A percentile compares a stretch with the other conserved stretches of the same genome.
Evolutionary conservation across 352 stramenopile genomes (phyloP).

Genomic region (Phytopythium mirpurense): DNA sequence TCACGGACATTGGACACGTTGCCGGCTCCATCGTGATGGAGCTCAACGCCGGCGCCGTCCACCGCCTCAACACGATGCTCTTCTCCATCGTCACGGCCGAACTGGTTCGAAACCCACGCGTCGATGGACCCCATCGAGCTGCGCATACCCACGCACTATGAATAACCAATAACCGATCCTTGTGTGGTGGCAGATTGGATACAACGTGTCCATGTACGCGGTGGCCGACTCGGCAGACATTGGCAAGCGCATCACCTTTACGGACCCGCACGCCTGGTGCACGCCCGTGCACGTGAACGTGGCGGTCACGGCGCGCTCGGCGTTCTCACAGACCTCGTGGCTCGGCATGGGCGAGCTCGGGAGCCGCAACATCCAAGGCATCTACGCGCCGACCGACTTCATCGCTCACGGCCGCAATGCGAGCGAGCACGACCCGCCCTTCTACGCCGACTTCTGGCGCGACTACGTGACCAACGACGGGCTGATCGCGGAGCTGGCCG

Average conservation of each 20-base stretch:
- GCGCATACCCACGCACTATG: background rate
- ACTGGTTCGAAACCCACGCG: constrained; percentile 7
- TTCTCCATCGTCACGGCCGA: constrained; percentile 24
- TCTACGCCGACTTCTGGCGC: constrained; percentile 34
- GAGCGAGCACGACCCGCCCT: constrained; percentile 6
- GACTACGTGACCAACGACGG: constrained; percentile 24
- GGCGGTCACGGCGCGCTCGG: background rate
- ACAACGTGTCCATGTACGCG: constrained; percentile 18
- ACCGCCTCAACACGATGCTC: constrained; percentile 18
- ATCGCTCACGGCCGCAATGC: constrained; percentile 12
- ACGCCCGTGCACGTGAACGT: background rate
- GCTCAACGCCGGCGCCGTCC: constrained; percentile 17
- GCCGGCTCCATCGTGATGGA: constrained; percentile 22
- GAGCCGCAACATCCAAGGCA: constrained; percentile 12
- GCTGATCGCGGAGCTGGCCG: constrained; percentile 18
- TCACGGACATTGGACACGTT: constrained; percentile 11
- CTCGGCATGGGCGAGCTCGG: background rate
- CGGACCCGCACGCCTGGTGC: background rate
- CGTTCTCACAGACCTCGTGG: background rate
- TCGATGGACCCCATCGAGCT: background rate
- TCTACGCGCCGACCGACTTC: constrained; percentile 22
- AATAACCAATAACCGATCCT: background rate
- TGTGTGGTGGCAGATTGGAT: constrained; percentile 11
- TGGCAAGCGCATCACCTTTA: background rate
- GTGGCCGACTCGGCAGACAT: background rate